Evolutionary conservation across 306 rosid genomes (phyloP).

Genomic region (Prunus mira): DNA sequence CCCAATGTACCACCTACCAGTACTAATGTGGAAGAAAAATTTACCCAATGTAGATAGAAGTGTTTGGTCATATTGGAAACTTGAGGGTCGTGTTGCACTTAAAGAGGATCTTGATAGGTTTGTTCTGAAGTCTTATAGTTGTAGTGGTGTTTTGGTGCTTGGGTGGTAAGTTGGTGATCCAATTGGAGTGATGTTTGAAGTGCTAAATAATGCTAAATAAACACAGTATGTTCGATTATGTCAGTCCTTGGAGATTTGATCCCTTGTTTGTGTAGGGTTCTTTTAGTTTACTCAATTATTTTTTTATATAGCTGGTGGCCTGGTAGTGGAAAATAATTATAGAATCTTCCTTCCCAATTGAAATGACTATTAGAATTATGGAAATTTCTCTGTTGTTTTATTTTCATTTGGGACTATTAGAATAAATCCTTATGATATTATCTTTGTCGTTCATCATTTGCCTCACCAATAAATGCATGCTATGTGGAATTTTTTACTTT

Average conservation of each 20-base stretch:
- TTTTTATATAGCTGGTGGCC: not conserved
- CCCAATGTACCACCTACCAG: not conserved
- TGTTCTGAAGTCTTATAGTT: not conserved
- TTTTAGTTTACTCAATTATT: not conserved
- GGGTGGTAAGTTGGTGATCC: not conserved
- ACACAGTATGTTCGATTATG: not conserved
- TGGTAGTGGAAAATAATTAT: not conserved
- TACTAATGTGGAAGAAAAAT: not conserved
- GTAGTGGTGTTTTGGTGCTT: not conserved
- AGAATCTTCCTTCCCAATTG: not conserved
- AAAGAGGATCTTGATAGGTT: conserved; percentile 5
- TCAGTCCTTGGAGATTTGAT: not conserved
- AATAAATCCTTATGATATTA: not conserved
- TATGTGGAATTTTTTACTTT: not conserved
- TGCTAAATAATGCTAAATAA: not conserved
- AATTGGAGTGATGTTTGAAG: not conserved
- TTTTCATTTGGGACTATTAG: not conserved
- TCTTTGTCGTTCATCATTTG: not conserved
- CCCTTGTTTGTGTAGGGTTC: not conserved
- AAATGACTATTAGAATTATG: not conserved
- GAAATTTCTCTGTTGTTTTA: not conserved
- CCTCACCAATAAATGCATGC: not conserved
- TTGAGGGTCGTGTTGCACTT: not conserved
- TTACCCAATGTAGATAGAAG: not conserved
- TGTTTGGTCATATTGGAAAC: not conserved